Conservation (phyloP, 176 grass and related monocot genomes). For the maize (Zea mays) region Zm-B73-REFERENCE-NAM-5.0 NC_050101.1:131605501-131606000, state of each 20-base stretch:
- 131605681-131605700: conserved; percentile 37
- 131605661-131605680: conserved; percentile 46
- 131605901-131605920: conserved; percentile 39
- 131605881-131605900: conserved; percentile 33
- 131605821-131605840: conserved; percentile 43
- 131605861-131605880: conserved; percentile 60
- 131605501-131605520: conserved; percentile 75
- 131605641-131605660: conserved; percentile 52
- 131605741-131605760: conserved; percentile 43
- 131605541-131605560: conserved; percentile 55
- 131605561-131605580: conserved; percentile 26
- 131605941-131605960: conserved; percentile 49
- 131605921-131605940: conserved; percentile 53
- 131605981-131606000: conserved; percentile 57
- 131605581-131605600: conserved; percentile 21
- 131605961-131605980: conserved; percentile 53
- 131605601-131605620: neutral
- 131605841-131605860: conserved; percentile 48
- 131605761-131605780: conserved; percentile 35
- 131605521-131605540: conserved; percentile 67
- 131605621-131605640: conserved; percentile 64
- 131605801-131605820: conserved; percentile 27
- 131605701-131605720: conserved; percentile 34
- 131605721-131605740: conserved; percentile 37
- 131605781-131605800: conserved; percentile 37